A percentile compares a stretch with the other conserved stretches of the same genome.
Conservation (phyloP, 2,329 filamentous ascomycete species). For the Diaporthe aspalathi region DNA sequence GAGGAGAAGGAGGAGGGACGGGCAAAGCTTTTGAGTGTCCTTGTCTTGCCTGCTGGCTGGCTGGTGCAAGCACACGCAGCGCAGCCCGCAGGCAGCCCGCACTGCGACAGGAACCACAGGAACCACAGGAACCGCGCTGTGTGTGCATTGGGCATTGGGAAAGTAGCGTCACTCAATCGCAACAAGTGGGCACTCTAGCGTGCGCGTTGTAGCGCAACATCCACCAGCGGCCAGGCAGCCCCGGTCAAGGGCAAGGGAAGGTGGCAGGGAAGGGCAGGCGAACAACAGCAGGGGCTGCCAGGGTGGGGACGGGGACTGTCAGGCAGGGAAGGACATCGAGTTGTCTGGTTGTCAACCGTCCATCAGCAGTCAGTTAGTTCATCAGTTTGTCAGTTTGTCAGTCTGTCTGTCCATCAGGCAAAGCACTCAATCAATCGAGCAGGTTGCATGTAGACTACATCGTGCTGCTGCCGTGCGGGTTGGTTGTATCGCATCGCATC, state of each 20-base stretch:
- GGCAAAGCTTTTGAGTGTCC: conserved; percentile 31
- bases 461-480: too few species aligned
- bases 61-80: too few species aligned
- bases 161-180: conserved; percentile 31
- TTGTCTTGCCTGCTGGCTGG: neutral
- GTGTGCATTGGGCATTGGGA: conserved; percentile 10
- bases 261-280: neutral
- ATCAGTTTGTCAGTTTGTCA: too few species aligned
- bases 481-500: conserved; percentile 14
- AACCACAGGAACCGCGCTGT: neutral
- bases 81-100: conserved; percentile 8
- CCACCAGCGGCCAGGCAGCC: conserved; percentile 21
- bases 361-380: neutral
- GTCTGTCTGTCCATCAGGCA: too few species aligned
- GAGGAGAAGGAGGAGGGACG: conserved; percentile 9
- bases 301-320: conserved; percentile 4
- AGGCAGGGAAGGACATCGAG: neutral
- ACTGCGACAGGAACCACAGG: conserved; percentile 30
- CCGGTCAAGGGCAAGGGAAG: neutral
- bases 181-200: conserved; percentile 32
- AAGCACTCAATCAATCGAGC: neutral
- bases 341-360: too few species aligned
- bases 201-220: conserved; percentile 23
- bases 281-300: conserved; percentile 10
- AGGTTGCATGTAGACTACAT: too few species aligned